These are phyloP conservation scores for Allium cepa DNA, from an alignment of 106 monocot genomes.

Conservation along the genomic window DNA sequence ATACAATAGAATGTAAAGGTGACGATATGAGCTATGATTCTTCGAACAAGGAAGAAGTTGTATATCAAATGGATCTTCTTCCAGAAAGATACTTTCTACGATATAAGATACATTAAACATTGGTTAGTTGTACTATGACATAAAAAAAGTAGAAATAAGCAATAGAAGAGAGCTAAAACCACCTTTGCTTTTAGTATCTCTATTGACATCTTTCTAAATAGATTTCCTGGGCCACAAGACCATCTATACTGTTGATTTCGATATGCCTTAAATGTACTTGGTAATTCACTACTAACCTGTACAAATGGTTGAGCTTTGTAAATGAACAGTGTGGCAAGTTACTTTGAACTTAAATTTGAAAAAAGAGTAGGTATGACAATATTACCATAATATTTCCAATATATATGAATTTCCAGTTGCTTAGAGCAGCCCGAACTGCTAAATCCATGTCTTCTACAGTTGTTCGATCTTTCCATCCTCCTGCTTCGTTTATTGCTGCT, in stretches of 20 bases:
- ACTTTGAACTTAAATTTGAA: background rate
- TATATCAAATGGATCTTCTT: slow-evolving; percentile 5
- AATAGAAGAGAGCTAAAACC: too few species aligned
- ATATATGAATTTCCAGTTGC: slow-evolving; percentile 50
- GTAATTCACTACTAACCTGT: slow-evolving; percentile 49
- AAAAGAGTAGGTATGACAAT: background rate
- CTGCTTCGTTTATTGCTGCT: slow-evolving; percentile 38
- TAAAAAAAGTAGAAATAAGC: too few species aligned
- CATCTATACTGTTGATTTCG: slow-evolving; percentile 46
- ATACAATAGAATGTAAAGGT: slow-evolving; percentile 28
- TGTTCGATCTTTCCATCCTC: slow-evolving; percentile 51
- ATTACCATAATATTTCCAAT: slow-evolving; percentile 34
- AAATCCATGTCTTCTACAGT: slow-evolving; percentile 60
- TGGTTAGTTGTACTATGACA: too few species aligned
- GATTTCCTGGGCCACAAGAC: slow-evolving; percentile 47
- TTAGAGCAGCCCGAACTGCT: slow-evolving; percentile 38
- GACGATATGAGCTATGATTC: slow-evolving; percentile 10
- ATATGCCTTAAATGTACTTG: slow-evolving; percentile 45
- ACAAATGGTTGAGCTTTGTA: background rate
- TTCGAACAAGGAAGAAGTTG: background rate
- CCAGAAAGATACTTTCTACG: background rate
- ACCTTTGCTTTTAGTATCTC: slow-evolving; percentile 34
- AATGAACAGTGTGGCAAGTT: background rate
- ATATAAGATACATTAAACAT: background rate
- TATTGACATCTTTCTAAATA: slow-evolving; percentile 32